Conservation (phyloP, 371 early-diverging fungal genomes). For the Syncephalastrum sp. region DNA sequence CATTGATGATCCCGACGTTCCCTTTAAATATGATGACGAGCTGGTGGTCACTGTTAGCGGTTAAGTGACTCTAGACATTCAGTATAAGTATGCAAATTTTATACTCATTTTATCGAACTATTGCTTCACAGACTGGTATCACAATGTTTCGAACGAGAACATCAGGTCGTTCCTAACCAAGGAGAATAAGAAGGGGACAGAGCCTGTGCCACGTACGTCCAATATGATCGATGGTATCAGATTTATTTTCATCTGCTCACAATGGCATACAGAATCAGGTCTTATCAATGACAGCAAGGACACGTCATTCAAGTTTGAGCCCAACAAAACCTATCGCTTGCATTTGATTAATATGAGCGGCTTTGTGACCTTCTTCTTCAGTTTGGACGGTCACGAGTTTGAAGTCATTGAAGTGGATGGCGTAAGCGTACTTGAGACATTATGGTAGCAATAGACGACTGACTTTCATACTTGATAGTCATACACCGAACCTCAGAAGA, state of each 20-base stretch:
- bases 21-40: slow-evolving; percentile 67
- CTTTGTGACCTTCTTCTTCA: slow-evolving; percentile 62
- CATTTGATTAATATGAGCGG: slow-evolving; percentile 64
- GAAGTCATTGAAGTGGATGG: slow-evolving; percentile 82
- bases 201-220: slow-evolving; percentile 24
- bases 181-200: slow-evolving; percentile 54
- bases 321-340: slow-evolving; percentile 30
- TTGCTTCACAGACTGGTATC: slow-evolving; percentile 56
- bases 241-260: background rate
- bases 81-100: background rate
- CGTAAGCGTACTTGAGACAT: slow-evolving; percentile 8
- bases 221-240: background rate
- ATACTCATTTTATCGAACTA: background rate
- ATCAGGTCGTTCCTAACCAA: slow-evolving; percentile 46
- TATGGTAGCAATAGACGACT: too few species aligned
- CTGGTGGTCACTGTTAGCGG: slow-evolving; percentile 52
- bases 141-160: slow-evolving; percentile 37
- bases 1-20: slow-evolving; percentile 53
- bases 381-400: slow-evolving; percentile 74
- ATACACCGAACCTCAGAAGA: slow-evolving; percentile 49
- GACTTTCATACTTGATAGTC: slow-evolving; percentile 6
- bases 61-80: slow-evolving; percentile 3
- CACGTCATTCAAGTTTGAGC: slow-evolving; percentile 18
- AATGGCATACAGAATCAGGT: slow-evolving; percentile 23
- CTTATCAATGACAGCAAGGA: slow-evolving; percentile 46